Conservation (phyloP, 441 rosid genomes). For the Hypseocharis bilobata region DNA sequence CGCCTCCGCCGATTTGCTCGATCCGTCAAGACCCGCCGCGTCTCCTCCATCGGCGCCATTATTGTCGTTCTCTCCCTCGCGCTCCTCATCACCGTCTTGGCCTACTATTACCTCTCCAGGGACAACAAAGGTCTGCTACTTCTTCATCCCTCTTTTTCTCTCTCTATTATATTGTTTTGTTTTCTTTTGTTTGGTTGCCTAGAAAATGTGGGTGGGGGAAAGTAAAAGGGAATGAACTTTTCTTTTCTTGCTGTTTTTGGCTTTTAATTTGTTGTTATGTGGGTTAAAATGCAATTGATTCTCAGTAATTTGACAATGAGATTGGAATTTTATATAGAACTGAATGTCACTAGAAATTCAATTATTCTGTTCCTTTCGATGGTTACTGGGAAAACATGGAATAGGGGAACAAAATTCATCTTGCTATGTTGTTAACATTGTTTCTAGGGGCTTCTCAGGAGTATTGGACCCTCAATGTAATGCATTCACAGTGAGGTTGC, state of each 20-base stretch:
- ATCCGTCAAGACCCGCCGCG: slow-evolving; percentile 39
- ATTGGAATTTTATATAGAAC: too few species aligned
- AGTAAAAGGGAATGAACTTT: too few species aligned
- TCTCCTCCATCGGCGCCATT: slow-evolving; percentile 38
- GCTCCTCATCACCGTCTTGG: slow-evolving; percentile 53
- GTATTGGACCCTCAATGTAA: not conserved
- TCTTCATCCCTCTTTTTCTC: not conserved
- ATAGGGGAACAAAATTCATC: not conserved
- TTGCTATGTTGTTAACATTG: not conserved
- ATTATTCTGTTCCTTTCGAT: too few species aligned
- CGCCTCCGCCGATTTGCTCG: slow-evolving; percentile 58
- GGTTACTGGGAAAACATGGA: too few species aligned
- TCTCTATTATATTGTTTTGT: too few species aligned
- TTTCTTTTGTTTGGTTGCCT: not conserved
- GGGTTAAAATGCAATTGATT: not conserved
- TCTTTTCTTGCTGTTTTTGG: too few species aligned
- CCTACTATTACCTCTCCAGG: slow-evolving; percentile 51
- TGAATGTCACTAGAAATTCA: too few species aligned
- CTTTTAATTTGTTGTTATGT: not conserved
- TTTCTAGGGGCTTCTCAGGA: not conserved
- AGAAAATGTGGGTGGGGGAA: not conserved
- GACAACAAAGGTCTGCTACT: slow-evolving; percentile 32
- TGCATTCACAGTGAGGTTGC: not conserved
- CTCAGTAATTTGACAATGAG: not conserved
- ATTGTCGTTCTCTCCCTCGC: slow-evolving; percentile 43